phyloP scores from a whole-genome alignment of 257 asterid species.

The Parsonsia alboflavescens region DNA sequence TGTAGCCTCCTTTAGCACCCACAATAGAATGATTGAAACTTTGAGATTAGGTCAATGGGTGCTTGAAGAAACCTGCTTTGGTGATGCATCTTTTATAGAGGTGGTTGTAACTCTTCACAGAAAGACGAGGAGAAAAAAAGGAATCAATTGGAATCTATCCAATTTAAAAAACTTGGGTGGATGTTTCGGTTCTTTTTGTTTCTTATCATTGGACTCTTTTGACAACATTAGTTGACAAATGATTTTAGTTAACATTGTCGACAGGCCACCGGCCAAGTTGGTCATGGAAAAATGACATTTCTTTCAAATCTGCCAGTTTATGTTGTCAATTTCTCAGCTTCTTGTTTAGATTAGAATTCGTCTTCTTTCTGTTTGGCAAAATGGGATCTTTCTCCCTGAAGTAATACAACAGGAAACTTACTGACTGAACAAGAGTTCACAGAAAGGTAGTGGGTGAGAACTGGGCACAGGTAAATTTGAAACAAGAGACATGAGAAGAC shows the following conservation, averaged over 20 bases:
- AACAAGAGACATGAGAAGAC: background rate
- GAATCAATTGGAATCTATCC: slow-evolving; percentile 24
- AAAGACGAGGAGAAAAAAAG: slow-evolving; percentile 20
- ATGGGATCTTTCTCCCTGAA: background rate
- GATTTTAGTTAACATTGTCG: background rate
- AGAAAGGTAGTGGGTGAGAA: background rate
- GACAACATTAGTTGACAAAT: slow-evolving; percentile 16
- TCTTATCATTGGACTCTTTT: slow-evolving; percentile 19
- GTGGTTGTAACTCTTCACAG: background rate
- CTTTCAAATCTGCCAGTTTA: background rate
- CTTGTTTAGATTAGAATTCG: too few species aligned
- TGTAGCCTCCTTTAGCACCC: slow-evolving; percentile 2
- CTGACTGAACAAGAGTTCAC: background rate
- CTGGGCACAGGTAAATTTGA: background rate
- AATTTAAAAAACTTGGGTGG: slow-evolving; percentile 3
- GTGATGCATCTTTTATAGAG: slow-evolving; percentile 16
- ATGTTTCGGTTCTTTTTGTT: slow-evolving; percentile 19
- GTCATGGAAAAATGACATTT: background rate
- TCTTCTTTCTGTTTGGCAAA: background rate
- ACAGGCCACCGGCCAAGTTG: background rate
- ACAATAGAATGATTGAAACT: background rate
- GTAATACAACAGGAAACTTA: background rate
- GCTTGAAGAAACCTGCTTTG: slow-evolving; percentile 7
- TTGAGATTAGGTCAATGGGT: slow-evolving; percentile 2
- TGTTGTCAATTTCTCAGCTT: too few species aligned